Evolutionary conservation across 352 stramenopile species (phyloP), one percentile per base, ranked within the genome.

Genomic region (Salisapilia sapeloensis): DNA sequence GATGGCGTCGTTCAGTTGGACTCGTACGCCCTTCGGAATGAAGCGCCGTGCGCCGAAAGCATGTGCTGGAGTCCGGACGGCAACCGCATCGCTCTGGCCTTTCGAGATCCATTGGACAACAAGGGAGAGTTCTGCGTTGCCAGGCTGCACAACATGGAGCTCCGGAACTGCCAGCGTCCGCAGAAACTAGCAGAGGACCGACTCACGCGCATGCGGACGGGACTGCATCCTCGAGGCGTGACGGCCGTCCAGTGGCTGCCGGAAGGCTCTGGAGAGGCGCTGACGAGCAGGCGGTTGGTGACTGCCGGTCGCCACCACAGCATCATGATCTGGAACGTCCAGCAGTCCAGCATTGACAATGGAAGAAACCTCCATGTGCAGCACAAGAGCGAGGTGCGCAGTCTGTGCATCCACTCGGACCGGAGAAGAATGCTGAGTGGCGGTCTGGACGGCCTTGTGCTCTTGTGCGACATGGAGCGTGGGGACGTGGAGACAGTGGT

Each of bases 51-150:
- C 44, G 61, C 67, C 11, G 74, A 84, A 38, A 63, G 57, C 21
- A 77, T 87, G 12, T 53, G 60, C 25, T 89, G 74, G 74, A 84
- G 60, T 30, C 69, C 67, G 0, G 63, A 82, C 24, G 66, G 69
- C 29, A 56, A 80, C 23, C 71, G 74, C 12, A 44, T 91, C 23
- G 75, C 71, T 0, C 70, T 91, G 43, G 69, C 60, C 26, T 91
- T 91, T 35, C 67, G 71, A 4, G 71, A 91, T 34, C 52, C 69
- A 18, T 6, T 82, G 5, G 14, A 64, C 2, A 47, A 52, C 16
- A 57, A 54, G 36, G 63, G 75, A 31, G 71, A 86, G 40, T 82
- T 91, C 24, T 85, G 67, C 29, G 57, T 87, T 48, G 56, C 76
- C 36, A 55, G 64, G 16, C 50, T 86, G 15, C 67, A 86, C 20